Evolutionary conservation across 306 rosid species (phyloP).

Genomic region (Rosa persica): DNA sequence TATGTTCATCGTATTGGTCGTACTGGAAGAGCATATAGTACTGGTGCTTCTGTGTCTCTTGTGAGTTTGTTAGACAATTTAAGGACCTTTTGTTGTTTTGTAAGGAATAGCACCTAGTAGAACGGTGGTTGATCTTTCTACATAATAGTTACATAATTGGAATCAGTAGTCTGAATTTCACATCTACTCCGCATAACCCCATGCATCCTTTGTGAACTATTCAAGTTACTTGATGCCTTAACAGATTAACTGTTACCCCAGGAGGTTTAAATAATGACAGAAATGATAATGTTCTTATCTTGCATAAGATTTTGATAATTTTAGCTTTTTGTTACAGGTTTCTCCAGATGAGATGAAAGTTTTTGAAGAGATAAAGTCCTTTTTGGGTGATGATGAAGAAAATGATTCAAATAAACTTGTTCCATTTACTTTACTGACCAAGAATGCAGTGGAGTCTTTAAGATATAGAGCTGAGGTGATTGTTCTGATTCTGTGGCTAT

Average conservation of each 20-base stretch:
- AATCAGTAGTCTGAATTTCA: not conserved
- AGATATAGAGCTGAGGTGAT: conserved; percentile 95
- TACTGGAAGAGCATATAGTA: conserved; percentile 89
- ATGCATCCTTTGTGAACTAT: not conserved
- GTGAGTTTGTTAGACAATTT: conserved; percentile 47
- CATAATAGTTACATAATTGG: not conserved
- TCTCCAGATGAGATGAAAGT: conserved; percentile 77
- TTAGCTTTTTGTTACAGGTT: conserved; percentile 49
- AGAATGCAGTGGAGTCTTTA: conserved; percentile 81
- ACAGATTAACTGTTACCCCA: not conserved
- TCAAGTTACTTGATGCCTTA: not conserved
- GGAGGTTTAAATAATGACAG: not conserved
- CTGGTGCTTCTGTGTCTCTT: conserved; percentile 86
- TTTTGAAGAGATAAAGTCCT: conserved; percentile 70
- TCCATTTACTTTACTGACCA: conserved; percentile 72
- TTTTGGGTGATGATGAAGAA: conserved; percentile 66
- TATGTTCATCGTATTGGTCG: conserved; percentile 95
- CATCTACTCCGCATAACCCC: not conserved
- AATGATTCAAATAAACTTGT: conserved; percentile 48
- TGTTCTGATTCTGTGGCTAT: conserved; percentile 1
- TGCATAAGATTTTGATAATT: not conserved
- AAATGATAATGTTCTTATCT: not conserved
- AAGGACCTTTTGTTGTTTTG: not conserved
- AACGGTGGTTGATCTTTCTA: not conserved
- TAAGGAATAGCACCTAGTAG: not conserved